phyloP scores from a whole-genome alignment of 139 green algal genomes.

The Astrephomene gubernaculifera region DNA sequence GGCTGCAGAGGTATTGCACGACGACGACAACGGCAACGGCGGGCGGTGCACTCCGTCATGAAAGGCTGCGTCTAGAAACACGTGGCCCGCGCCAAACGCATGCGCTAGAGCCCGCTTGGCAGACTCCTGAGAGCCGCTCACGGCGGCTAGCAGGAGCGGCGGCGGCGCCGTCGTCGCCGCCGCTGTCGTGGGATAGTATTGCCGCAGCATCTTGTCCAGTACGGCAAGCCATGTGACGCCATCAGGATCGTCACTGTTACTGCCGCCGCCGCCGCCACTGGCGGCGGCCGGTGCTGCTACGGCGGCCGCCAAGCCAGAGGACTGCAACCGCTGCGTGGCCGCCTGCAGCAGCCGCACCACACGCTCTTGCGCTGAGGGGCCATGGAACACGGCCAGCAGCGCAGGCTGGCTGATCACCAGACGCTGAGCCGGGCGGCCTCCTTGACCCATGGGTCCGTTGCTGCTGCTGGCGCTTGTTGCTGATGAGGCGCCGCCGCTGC shows the following conservation, averaged over 20 bases:
- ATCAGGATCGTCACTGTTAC: not conserved
- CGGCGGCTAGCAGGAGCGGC: not conserved
- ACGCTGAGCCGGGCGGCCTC: not conserved
- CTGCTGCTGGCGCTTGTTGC: not conserved
- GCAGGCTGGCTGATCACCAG: slow-evolving; percentile 41
- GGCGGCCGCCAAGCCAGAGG: not conserved
- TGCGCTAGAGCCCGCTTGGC: slow-evolving; percentile 14
- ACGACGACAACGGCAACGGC: slow-evolving; percentile 8
- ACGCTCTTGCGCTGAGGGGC: slow-evolving; percentile 16
- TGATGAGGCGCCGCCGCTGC: not conserved
- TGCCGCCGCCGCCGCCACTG: not conserved
- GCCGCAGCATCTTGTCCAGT: not conserved
- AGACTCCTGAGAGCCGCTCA: not conserved
- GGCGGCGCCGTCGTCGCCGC: not conserved
- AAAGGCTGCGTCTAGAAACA: not conserved
- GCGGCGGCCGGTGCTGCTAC: not conserved
- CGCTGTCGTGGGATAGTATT: not conserved
- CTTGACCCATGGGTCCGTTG: not conserved
- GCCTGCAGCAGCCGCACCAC: not conserved
- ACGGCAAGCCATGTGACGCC: not conserved
- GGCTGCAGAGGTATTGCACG: not conserved
- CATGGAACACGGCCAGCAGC: slow-evolving; percentile 34
- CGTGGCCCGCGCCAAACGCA: not conserved
- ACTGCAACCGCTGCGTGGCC: not conserved
- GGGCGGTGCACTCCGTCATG: slow-evolving; percentile 32